Conservation (phyloP, 257 asterid genomes). For the Lithospermum erythrorhizon region DNA sequence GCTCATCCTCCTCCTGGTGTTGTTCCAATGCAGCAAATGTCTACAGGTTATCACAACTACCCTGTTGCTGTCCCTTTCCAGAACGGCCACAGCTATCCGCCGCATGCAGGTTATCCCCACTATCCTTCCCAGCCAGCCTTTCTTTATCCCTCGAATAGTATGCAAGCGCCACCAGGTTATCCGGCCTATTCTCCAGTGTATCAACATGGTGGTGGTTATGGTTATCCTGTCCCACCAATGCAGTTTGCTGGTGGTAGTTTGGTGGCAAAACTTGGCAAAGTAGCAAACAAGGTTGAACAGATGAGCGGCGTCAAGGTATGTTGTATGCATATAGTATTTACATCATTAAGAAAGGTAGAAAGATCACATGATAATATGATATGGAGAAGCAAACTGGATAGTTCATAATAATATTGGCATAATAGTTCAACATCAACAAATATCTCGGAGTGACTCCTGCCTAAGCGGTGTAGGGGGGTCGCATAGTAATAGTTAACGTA, state of each 20-base stretch:
- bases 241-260: not conserved
- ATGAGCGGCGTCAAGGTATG: not conserved
- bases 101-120: not conserved
- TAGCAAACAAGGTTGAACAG: not conserved
- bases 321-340: too few relatives aligned
- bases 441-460: too few relatives aligned
- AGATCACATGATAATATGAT: too few relatives aligned
- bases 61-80: not conserved
- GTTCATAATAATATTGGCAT: too few relatives aligned
- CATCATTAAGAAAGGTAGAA: not conserved
- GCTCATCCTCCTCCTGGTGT: not conserved
- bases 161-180: not conserved
- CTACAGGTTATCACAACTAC: not conserved
- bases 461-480: too few relatives aligned
- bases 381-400: too few relatives aligned
- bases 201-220: not conserved
- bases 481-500: too few relatives aligned
- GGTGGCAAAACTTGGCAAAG: not conserved
- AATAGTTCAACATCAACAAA: too few relatives aligned
- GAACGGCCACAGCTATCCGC: not conserved
- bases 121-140: not conserved
- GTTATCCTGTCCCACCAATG: not conserved
- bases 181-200: not conserved
- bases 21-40: not conserved
- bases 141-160: not conserved